Evolutionary conservation across 176 grass and related monocot species (phyloP), one percentile per base, ranked within the genome.

Genomic region (Cenchrus fungigraminus): DNA sequence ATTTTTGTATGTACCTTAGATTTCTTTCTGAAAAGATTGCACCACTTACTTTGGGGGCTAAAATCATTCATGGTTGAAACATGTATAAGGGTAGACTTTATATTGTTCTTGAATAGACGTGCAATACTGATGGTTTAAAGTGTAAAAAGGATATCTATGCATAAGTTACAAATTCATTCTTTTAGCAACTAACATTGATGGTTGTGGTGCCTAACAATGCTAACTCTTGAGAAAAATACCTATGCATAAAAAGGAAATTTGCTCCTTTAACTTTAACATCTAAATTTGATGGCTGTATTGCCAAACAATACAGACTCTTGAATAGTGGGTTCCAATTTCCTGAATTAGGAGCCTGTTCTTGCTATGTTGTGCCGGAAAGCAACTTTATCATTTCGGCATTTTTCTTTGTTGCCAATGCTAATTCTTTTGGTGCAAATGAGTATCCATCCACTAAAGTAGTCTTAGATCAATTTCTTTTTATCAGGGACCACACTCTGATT

Each of bases 401-500:
- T 57, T 51, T 58, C 14, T 86, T 25, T 43, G 13, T 70, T 72
- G 49, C 17, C 0, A 9, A 9, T 62, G 8, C 9, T 65, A 82
- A 0, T 72, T 71, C 68, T 71, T 49, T 86, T 59, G 49, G 69
- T 82, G 22, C n/a, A 59, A 66, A 31, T 82, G 4, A 73, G 22
- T 12, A 67, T 86, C 16, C 7, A 45, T 31, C 29, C 28, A 78
- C 59, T 37, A 56, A 81, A 37, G 51, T 6, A 84, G 63, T 73
- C 75, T 86, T 57, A 85, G 56, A 61, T 0, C 66, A 59, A 68
- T 60, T 37, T 65, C 47, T 76, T 77, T 86, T 86, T 67, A 75
- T 62, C 83, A 98, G 93, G 96, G 96, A 73, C 96, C 96, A n/a
- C 96, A 98, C 78, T 92, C 93, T 76, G 93, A 95, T 88, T 98